A percentile compares a stretch with the other conserved stretches of the same genome.
Conservation (phyloP, 352 stramenopile genomes). For the Phytophthora pistaciae region DNA sequence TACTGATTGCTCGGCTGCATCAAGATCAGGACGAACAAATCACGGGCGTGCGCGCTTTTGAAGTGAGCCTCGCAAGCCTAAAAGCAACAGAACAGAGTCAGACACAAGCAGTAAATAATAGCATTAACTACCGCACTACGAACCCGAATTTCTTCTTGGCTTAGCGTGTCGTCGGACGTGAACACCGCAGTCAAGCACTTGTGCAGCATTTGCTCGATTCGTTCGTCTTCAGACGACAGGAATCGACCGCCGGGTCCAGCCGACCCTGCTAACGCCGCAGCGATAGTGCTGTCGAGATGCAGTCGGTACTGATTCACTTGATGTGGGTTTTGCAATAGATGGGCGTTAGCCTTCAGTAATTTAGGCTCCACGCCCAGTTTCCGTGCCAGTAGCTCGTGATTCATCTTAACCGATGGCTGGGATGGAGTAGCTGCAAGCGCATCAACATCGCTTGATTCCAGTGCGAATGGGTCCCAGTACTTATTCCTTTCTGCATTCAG, state of each 20-base stretch:
- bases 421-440: conserved; percentile 9
- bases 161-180: conserved; percentile 77
- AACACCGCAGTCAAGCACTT: conserved; percentile 86
- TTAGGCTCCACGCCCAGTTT: conserved; percentile 48
- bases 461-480: conserved; percentile 36
- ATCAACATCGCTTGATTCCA: conserved; percentile 32
- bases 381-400: conserved; percentile 37
- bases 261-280: conserved; percentile 23
- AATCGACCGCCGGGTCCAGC: conserved; percentile 37
- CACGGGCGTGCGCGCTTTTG: conserved; percentile 74
- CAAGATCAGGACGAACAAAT: conserved; percentile 88
- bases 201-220: conserved; percentile 83
- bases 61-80: conserved; percentile 72
- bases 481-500: conserved; percentile 25
- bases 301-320: conserved; percentile 54
- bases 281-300: conserved; percentile 32
- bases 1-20: conserved; percentile 88
- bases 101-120: conserved; percentile 5
- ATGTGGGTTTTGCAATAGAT: conserved; percentile 50
- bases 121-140: conserved; percentile 7
- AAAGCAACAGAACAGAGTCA: conserved; percentile 3
- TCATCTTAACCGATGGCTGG: conserved; percentile 2
- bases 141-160: conserved; percentile 61
- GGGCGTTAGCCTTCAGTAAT: conserved; percentile 45
- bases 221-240: conserved; percentile 78